Conservation (phyloP, 768 basidiomycete genomes). For the Cantharellus cinnabarinus region DNA sequence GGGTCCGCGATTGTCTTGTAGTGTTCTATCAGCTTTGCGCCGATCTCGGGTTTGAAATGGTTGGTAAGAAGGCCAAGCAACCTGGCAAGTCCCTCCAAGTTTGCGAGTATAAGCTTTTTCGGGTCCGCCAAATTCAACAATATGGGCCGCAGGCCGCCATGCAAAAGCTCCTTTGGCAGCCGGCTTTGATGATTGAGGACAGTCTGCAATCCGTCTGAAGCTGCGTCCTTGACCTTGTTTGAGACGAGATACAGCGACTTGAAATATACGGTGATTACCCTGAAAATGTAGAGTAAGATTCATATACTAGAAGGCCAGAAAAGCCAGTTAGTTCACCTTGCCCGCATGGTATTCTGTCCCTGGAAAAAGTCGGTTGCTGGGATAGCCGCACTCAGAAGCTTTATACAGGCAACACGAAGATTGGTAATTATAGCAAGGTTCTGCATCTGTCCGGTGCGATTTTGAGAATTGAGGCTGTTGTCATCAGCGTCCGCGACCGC, state of each 20-base stretch:
- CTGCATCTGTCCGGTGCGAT: slow-evolving; percentile 57
- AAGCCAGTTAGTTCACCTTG: slow-evolving; percentile 33
- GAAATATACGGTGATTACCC: slow-evolving; percentile 91
- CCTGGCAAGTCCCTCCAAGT: slow-evolving; percentile 82
- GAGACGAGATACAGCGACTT: slow-evolving; percentile 90
- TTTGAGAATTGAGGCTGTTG: slow-evolving; percentile 28
- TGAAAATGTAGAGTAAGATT: slow-evolving; percentile 15
- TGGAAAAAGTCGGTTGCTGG: slow-evolving; percentile 84
- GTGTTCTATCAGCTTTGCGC: slow-evolving; percentile 89
- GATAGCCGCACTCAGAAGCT: slow-evolving; percentile 84
- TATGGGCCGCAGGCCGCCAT: slow-evolving; percentile 88
- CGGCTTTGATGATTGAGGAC: slow-evolving; percentile 78
- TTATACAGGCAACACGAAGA: slow-evolving; percentile 84
- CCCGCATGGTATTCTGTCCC: slow-evolving; percentile 62
- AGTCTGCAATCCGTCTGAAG: slow-evolving; percentile 79
- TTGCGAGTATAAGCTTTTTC: slow-evolving; percentile 77
- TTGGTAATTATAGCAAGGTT: slow-evolving; percentile 64
- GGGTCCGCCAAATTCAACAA: slow-evolving; percentile 96
- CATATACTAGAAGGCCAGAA: not conserved
- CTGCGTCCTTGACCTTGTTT: slow-evolving; percentile 82
- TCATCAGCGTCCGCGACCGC: slow-evolving; percentile 95
- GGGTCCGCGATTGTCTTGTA: slow-evolving; percentile 85
- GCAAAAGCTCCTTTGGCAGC: slow-evolving; percentile 83
- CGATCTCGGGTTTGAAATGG: slow-evolving; percentile 99
- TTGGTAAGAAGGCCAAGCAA: slow-evolving; percentile 87